Conservation (phyloP, 2,329 filamentous ascomycete genomes). For the Fusarium marasasianum region DNA sequence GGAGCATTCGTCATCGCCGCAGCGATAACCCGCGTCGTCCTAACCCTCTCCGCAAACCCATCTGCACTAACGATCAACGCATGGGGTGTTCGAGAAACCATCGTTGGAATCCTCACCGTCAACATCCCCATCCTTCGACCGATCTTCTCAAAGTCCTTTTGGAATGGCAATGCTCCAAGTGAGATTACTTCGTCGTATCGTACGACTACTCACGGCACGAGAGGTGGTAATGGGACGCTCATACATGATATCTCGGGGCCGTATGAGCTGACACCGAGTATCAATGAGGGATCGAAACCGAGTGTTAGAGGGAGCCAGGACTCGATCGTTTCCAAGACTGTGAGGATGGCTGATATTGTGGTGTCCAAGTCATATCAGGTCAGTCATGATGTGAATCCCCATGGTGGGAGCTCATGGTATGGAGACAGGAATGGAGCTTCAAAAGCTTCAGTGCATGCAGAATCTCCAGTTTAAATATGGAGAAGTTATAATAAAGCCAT, state of each 20-base stretch:
- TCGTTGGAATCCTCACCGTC: constrained; percentile 52
- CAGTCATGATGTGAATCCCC: not conserved
- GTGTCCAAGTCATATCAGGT: constrained; percentile 25
- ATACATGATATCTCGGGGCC: constrained; percentile 14
- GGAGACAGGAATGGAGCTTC: constrained; percentile 1
- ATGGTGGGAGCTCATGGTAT: constrained; percentile 5
- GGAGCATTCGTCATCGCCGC: constrained; percentile 43
- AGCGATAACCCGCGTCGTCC: constrained; percentile 36
- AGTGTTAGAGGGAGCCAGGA: constrained; percentile 24
- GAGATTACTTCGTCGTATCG: not conserved
- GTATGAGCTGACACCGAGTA: constrained; percentile 26
- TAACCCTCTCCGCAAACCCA: constrained; percentile 34
- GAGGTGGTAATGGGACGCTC: rapidly evolving
- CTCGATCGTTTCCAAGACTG: constrained; percentile 12
- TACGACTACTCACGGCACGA: rapidly evolving
- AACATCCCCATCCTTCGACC: constrained; percentile 39
- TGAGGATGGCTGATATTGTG: constrained; percentile 4
- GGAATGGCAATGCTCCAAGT: not conserved
- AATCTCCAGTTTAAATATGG: not conserved
- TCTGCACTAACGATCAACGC: constrained; percentile 39
- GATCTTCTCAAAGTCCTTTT: constrained; percentile 24
- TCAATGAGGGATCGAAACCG: not conserved
- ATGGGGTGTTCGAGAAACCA: constrained; percentile 45
- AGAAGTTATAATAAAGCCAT: too few relatives aligned
- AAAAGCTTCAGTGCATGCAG: constrained; percentile 13